These are phyloP conservation scores for Penicillium sp. DNA, from an alignment of 2,329 filamentous ascomycete genomes.

Conservation along the genomic window DNA sequence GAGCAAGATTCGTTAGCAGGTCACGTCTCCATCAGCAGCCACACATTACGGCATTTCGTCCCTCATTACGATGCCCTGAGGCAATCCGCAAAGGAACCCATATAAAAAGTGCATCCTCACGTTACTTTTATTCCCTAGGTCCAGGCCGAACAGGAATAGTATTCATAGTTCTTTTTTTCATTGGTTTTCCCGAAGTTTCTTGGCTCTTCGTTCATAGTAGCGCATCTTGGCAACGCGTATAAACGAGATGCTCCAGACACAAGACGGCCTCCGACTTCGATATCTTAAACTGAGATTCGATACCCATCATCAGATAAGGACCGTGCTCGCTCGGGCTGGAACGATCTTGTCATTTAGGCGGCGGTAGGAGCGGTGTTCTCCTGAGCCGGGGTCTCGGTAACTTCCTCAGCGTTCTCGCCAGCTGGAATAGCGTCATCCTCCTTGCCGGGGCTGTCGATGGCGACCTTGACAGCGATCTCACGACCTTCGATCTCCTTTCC, in stretches of 20 bases:
- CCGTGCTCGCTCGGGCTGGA: constrained; percentile 27
- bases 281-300: constrained; percentile 1
- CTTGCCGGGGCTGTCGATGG: constrained; percentile 99
- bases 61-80: constrained; percentile 21
- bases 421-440: constrained; percentile 75
- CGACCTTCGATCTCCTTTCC: constrained; percentile 98
- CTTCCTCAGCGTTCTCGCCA: constrained; percentile 49
- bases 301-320: constrained; percentile 6
- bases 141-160: constrained; percentile 33
- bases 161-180: constrained; percentile 24
- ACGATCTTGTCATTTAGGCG: constrained; percentile 38
- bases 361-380: constrained; percentile 49
- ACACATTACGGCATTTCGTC: constrained; percentile 28
- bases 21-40: constrained; percentile 25
- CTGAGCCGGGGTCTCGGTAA: constrained; percentile 44
- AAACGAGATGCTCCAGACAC: constrained; percentile 34
- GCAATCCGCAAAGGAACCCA: constrained; percentile 23
- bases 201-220: constrained; percentile 21
- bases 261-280: constrained; percentile 24
- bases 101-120: constrained; percentile 27
- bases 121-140: constrained; percentile 23
- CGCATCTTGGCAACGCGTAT: constrained; percentile 26
- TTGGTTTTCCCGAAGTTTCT: constrained; percentile 17
- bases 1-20: constrained; percentile 44
- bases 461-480: constrained; percentile 99